Evolutionary conservation across 2,329 filamentous ascomycete genomes (phyloP).

Genomic region (Colletotrichum ledebouriae): DNA sequence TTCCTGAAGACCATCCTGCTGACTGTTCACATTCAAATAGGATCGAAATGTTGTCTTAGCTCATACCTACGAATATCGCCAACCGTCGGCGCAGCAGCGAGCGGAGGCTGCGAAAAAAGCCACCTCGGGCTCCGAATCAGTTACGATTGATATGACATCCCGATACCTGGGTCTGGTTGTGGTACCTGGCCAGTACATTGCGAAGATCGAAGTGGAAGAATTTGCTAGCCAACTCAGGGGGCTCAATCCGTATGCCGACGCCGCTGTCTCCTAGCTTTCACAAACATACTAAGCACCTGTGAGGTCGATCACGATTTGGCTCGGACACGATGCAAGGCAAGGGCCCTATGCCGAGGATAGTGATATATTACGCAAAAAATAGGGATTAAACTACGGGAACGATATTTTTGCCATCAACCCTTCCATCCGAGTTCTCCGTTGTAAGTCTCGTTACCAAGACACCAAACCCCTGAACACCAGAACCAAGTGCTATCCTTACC

Average conservation of each 20-base stretch:
- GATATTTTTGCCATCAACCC: conserved; percentile 10
- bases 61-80: conserved; percentile 89
- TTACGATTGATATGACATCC: conserved; percentile 81
- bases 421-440: conserved; percentile 8
- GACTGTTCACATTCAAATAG: conserved; percentile 59
- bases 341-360: background rate
- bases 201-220: conserved; percentile 89
- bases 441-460: conserved; percentile 26
- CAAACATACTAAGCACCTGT: background rate
- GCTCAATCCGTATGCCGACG: conserved; percentile 32
- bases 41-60: conserved; percentile 90
- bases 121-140: conserved; percentile 54
- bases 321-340: background rate
- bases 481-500: conserved; percentile 11
- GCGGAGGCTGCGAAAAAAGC: conserved; percentile 53
- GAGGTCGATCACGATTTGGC: background rate
- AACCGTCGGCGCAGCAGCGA: conserved; percentile 69
- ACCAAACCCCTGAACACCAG: conserved; percentile 34
- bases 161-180: conserved; percentile 92
- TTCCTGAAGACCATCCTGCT: conserved; percentile 18
- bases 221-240: conserved; percentile 67
- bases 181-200: conserved; percentile 87
- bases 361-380: conserved; percentile 10
- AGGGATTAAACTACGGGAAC: conserved; percentile 25
- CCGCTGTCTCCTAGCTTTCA: background rate